Evolutionary conservation across 192 early-diverging fungal species (phyloP).

Genomic region (Allomyces macrogynus): DNA sequence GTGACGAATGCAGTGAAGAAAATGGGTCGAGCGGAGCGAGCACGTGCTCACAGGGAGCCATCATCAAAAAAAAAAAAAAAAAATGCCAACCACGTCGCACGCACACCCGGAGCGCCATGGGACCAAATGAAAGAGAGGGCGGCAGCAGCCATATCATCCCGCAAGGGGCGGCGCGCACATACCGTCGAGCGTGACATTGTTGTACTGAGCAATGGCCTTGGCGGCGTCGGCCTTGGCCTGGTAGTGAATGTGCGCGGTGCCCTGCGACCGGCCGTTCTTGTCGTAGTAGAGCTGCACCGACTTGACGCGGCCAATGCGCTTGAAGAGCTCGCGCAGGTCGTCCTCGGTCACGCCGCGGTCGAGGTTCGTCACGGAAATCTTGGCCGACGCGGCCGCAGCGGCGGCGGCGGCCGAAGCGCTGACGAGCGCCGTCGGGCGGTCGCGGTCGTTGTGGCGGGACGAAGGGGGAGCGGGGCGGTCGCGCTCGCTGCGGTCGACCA

Average conservation of each 20-base stretch:
- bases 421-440: background rate
- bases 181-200: background rate
- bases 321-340: background rate
- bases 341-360: background rate
- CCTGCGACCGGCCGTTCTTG: background rate
- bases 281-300: background rate
- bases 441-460: background rate
- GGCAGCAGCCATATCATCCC: background rate
- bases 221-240: background rate
- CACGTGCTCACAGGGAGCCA: background rate
- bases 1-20: no score
- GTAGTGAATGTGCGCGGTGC: background rate
- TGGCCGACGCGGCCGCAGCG: background rate
- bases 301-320: background rate
- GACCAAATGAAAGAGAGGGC: background rate
- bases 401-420: background rate
- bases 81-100: background rate
- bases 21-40: background rate
- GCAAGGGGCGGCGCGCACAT: background rate
- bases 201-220: background rate
- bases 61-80: background rate
- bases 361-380: background rate
- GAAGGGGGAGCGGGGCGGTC: background rate
- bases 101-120: background rate
- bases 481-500: no score